phyloP scores from a whole-genome alignment of 305 asterid species.

The Fraxinus albicans region DNA sequence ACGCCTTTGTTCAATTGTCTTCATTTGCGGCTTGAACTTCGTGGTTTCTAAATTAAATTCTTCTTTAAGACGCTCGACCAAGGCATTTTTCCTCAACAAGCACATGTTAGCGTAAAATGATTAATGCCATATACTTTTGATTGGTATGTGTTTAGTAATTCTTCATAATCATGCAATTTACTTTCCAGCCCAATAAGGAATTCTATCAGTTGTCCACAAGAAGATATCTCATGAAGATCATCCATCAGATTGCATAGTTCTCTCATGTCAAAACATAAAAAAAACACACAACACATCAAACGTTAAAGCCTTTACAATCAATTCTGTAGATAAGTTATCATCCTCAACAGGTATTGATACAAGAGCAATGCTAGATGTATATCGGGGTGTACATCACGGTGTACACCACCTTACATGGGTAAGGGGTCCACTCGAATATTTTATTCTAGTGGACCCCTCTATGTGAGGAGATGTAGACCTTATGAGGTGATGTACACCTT shows the following conservation, averaged over 20 bases:
- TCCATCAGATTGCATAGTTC: slow-evolving; percentile 49
- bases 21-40: slow-evolving; percentile 44
- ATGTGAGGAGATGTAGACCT: no score
- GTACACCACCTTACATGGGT: no score
- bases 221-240: slow-evolving; percentile 39
- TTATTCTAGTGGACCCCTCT: no score
- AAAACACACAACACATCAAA: slow-evolving; percentile 50
- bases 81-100: slow-evolving; percentile 33
- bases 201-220: slow-evolving; percentile 36
- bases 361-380: no score
- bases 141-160: slow-evolving; percentile 19
- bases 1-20: slow-evolving; percentile 50
- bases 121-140: neutral
- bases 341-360: slow-evolving; percentile 46
- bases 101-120: neutral
- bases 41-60: slow-evolving; percentile 28
- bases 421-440: no score
- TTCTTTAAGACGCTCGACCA: slow-evolving; percentile 41
- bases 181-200: slow-evolving; percentile 30
- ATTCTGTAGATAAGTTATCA: slow-evolving; percentile 50
- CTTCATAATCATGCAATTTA: slow-evolving; percentile 61
- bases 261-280: slow-evolving; percentile 62
- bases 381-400: no score
- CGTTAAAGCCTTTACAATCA: slow-evolving; percentile 54
- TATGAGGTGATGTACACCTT: no score